phyloP scores from a whole-genome alignment of 306 rosid species.

The Betula pendula region DNA sequence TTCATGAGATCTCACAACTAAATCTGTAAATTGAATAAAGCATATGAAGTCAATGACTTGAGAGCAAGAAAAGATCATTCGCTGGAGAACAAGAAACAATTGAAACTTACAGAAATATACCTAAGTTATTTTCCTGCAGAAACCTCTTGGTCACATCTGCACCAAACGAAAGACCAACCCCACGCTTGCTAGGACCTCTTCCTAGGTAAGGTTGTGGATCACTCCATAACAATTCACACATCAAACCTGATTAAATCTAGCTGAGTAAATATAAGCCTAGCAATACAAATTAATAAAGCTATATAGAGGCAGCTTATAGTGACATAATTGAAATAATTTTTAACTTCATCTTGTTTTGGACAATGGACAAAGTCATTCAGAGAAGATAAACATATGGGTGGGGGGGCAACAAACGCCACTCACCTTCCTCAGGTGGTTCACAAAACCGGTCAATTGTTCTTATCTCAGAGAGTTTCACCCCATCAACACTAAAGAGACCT shows the following conservation, averaged over 20 bases:
- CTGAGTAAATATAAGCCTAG: conserved; percentile 20
- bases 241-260: conserved; percentile 61
- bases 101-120: conserved; percentile 39
- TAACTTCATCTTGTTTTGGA: conserved; percentile 6
- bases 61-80: background rate
- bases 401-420: conserved; percentile 17
- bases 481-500: conserved; percentile 97
- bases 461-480: conserved; percentile 85
- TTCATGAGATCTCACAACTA: conserved; percentile 98
- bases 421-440: conserved; percentile 99
- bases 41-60: conserved; percentile 22
- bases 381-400: background rate
- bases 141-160: conserved; percentile 86
- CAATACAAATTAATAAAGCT: background rate
- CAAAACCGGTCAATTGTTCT: conserved; percentile 91
- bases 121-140: conserved; percentile 84
- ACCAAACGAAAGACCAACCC: conserved; percentile 96
- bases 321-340: conserved; percentile 8
- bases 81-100: no score
- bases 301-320: background rate
- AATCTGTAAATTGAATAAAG: conserved; percentile 52
- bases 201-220: conserved; percentile 96
- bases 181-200: conserved; percentile 98
- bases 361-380: conserved; percentile 19
- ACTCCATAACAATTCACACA: conserved; percentile 99